phyloP scores from a whole-genome alignment of 1,139 yeast genomes.

The Kurtzmaniella quercitrusa region DNA sequence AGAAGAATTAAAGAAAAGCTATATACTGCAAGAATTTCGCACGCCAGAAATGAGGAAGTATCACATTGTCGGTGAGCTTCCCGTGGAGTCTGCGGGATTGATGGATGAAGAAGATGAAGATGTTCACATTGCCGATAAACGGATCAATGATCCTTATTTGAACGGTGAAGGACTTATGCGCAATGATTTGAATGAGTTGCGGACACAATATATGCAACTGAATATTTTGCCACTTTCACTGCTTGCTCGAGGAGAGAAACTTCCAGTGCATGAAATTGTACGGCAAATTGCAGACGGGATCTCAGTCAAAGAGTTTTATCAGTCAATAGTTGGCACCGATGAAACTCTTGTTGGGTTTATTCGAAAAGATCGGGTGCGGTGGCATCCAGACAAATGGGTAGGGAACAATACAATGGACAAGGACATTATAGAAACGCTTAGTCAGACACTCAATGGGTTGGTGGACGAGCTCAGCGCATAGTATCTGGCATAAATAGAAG shows the following conservation, averaged over 20 bases:
- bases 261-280: conserved; percentile 15
- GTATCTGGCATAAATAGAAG: neutral
- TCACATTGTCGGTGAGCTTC: conserved; percentile 32
- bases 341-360: conserved; percentile 22
- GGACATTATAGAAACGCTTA: conserved; percentile 27
- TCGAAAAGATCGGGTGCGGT: conserved; percentile 50
- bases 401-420: conserved; percentile 12
- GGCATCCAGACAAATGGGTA: conserved; percentile 69
- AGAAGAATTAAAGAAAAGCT: conserved; percentile 14
- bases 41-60: conserved; percentile 15
- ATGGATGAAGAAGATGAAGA: conserved; percentile 32
- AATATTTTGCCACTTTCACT: neutral
- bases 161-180: conserved; percentile 5
- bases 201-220: neutral
- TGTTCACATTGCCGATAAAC: conserved; percentile 38
- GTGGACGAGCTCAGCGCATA: conserved; percentile 13
- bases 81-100: conserved; percentile 33
- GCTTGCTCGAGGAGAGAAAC: neutral
- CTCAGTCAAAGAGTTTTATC: conserved; percentile 25
- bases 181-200: neutral
- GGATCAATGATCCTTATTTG: conserved; percentile 39
- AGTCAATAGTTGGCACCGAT: conserved; percentile 13
- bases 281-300: conserved; percentile 18
- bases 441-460: conserved; percentile 29
- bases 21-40: conserved; percentile 14